These are phyloP conservation scores for Tilletiaria anomala DNA, from an alignment of 1,284 basidiomycete species.

Conservation along the genomic window DNA sequence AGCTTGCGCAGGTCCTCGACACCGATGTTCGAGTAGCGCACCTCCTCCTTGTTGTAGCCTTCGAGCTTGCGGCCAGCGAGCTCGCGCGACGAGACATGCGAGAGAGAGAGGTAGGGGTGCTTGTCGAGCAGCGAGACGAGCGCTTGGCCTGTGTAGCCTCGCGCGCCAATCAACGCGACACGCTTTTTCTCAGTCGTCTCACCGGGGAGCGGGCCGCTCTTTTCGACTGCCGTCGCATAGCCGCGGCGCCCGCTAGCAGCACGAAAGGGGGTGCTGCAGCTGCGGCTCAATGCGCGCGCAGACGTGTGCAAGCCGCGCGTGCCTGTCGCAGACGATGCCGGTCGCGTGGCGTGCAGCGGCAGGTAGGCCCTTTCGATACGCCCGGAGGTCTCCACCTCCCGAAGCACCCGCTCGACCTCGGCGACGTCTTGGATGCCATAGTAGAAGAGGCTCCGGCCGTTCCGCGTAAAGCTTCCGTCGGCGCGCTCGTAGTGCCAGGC, in stretches of 20 bases:
- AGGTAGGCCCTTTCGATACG: constrained; percentile 76
- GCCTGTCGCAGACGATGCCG: constrained; percentile 37
- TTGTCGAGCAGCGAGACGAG: constrained; percentile 66
- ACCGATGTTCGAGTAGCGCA: constrained; percentile 44
- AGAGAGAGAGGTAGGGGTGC: constrained; percentile 75
- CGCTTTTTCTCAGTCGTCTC: constrained; percentile 59
- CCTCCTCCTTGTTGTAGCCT: constrained; percentile 63
- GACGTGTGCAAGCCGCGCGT: constrained; percentile 34
- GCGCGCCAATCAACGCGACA: constrained; percentile 86
- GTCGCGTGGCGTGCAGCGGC: constrained; percentile 70
- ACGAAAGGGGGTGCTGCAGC: constrained; percentile 45
- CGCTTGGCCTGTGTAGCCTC: constrained; percentile 88
- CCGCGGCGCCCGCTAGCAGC: constrained; percentile 12
- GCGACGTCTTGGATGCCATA: constrained; percentile 83
- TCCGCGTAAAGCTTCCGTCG: constrained; percentile 90
- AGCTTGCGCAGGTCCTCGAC: constrained; percentile 35
- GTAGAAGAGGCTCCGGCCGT: constrained; percentile 86
- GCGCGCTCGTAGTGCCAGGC: constrained; percentile 98
- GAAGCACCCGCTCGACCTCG: constrained; percentile 60
- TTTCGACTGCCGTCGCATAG: constrained; percentile 45
- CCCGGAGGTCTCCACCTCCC: constrained; percentile 72
- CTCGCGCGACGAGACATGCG: constrained; percentile 91
- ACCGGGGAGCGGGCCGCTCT: constrained; percentile 41
- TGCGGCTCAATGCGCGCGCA: constrained; percentile 39
- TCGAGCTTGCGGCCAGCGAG: constrained; percentile 68